Evolutionary conservation across 2,329 filamentous ascomycete species (phyloP).

Genomic region (Periconia sp.): DNA sequence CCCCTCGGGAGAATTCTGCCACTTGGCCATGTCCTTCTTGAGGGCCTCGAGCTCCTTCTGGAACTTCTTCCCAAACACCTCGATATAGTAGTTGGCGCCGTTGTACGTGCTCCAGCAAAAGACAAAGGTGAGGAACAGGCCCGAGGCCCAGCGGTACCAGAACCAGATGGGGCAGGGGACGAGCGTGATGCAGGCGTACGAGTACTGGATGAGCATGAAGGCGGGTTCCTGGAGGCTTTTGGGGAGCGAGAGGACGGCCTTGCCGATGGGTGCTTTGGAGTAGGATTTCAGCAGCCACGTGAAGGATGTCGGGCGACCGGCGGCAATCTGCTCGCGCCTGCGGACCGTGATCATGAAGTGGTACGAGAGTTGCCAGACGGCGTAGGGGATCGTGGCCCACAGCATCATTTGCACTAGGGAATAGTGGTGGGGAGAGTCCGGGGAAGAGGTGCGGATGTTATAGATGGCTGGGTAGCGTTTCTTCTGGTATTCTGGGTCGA

Average conservation of each 20-base stretch:
- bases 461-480: slow-evolving; percentile 82
- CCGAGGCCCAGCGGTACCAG: slow-evolving; percentile 78
- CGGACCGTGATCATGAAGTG: slow-evolving; percentile 95
- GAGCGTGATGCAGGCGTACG: slow-evolving; percentile 89
- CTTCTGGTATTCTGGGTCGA: slow-evolving; percentile 65
- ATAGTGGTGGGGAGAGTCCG: slow-evolving; percentile 79
- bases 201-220: slow-evolving; percentile 96
- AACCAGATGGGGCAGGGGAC: slow-evolving; percentile 95
- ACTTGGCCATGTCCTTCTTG: slow-evolving; percentile 84
- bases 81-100: slow-evolving; percentile 95
- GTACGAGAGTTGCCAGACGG: slow-evolving; percentile 88
- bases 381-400: slow-evolving; percentile 92
- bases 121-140: slow-evolving; percentile 74
- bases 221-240: slow-evolving; percentile 76
- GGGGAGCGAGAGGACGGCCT: slow-evolving; percentile 78
- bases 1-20: slow-evolving; percentile 60
- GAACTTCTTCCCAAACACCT: slow-evolving; percentile 95
- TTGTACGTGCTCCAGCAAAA: slow-evolving; percentile 97
- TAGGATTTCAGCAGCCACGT: slow-evolving; percentile 96
- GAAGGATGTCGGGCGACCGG: slow-evolving; percentile 92
- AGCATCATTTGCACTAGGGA: slow-evolving; percentile 81
- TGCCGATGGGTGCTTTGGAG: slow-evolving; percentile 84
- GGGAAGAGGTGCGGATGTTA: slow-evolving; percentile 69
- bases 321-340: slow-evolving; percentile 92
- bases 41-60: slow-evolving; percentile 92